phyloP scores from a whole-genome alignment of 164 flowering plant species.

The Kingdonia uniflora region DNA sequence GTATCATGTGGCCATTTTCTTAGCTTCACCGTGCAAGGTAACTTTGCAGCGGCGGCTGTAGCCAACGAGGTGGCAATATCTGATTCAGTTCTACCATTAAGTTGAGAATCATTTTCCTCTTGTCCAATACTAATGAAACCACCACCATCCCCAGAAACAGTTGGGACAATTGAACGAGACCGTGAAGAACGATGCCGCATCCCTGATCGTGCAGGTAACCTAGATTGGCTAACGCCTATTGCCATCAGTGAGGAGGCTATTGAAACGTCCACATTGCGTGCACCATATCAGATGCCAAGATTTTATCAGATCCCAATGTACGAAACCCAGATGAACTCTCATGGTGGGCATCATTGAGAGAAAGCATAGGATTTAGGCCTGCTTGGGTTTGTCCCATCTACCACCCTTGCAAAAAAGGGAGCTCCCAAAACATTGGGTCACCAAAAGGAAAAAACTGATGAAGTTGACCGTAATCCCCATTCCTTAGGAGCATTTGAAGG shows the following conservation, averaged over 20 bases:
- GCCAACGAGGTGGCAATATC: slow-evolving; percentile 79
- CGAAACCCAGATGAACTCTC: slow-evolving; percentile 28
- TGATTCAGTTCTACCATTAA: slow-evolving; percentile 47
- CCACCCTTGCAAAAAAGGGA: slow-evolving; percentile 93
- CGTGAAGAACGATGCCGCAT: slow-evolving; percentile 41
- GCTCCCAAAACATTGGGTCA: slow-evolving; percentile 69
- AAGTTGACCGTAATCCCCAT: slow-evolving; percentile 22
- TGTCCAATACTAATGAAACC: slow-evolving; percentile 14
- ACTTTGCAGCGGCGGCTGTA: slow-evolving; percentile 81
- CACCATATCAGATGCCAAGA: slow-evolving; percentile 14
- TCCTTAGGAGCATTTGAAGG: slow-evolving; percentile 24
- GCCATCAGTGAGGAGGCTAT: slow-evolving; percentile 24
- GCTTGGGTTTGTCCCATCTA: slow-evolving; percentile 83
- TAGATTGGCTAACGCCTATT: slow-evolving; percentile 19
- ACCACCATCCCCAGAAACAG: slow-evolving; percentile 37
- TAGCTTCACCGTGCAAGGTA: slow-evolving; percentile 93
- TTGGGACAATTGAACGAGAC: slow-evolving; percentile 21
- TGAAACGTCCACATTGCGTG: slow-evolving; percentile 18
- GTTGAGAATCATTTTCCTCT: slow-evolving; percentile 43
- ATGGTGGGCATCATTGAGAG: slow-evolving; percentile 20
- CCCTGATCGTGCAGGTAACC: slow-evolving; percentile 41
- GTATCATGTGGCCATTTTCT: slow-evolving; percentile 85
- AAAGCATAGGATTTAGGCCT: slow-evolving; percentile 26
- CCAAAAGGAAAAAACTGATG: slow-evolving; percentile 44
- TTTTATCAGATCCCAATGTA: slow-evolving; percentile 13